These are phyloP conservation scores for Scutellaria barbata DNA, from an alignment of 257 asterid genomes.

Conservation along the genomic window DNA sequence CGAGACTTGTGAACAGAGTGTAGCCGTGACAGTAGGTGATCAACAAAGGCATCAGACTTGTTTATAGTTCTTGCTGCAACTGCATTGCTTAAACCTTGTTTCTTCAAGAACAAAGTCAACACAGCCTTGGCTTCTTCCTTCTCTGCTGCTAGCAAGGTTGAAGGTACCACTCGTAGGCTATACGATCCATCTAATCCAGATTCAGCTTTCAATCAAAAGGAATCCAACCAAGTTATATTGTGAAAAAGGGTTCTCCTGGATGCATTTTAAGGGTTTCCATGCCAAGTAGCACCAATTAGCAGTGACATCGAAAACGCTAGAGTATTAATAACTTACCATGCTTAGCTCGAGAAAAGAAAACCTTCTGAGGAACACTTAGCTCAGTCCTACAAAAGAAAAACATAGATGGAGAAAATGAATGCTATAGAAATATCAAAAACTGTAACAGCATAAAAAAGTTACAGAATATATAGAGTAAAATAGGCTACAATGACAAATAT, in stretches of 20 bases:
- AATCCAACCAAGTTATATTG: conserved; percentile 35
- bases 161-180: conserved; percentile 65
- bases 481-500: background rate
- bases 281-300: conserved; percentile 10
- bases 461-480: background rate
- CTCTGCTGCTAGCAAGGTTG: conserved; percentile 82
- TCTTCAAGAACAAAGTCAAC: conserved; percentile 78
- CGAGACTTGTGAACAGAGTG: conserved; percentile 91
- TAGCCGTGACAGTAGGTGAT: conserved; percentile 81
- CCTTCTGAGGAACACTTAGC: conserved; percentile 49
- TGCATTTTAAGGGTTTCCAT: conserved; percentile 32
- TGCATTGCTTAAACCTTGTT: conserved; percentile 79
- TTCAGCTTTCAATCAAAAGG: conserved; percentile 58
- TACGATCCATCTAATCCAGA: conserved; percentile 73
- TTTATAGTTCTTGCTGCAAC: conserved; percentile 74
- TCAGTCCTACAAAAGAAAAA: conserved; percentile 46
- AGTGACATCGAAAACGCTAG: conserved; percentile 23
- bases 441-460: background rate
- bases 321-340: conserved; percentile 52
- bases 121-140: conserved; percentile 98
- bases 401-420: background rate
- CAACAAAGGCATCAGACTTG: conserved; percentile 82
- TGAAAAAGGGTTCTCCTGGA: conserved; percentile 27
- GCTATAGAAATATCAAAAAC: background rate
- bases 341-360: conserved; percentile 59